Conservation (phyloP, 495 filamentous ascomycete species). For the Rhypophila decipiens region DNA sequence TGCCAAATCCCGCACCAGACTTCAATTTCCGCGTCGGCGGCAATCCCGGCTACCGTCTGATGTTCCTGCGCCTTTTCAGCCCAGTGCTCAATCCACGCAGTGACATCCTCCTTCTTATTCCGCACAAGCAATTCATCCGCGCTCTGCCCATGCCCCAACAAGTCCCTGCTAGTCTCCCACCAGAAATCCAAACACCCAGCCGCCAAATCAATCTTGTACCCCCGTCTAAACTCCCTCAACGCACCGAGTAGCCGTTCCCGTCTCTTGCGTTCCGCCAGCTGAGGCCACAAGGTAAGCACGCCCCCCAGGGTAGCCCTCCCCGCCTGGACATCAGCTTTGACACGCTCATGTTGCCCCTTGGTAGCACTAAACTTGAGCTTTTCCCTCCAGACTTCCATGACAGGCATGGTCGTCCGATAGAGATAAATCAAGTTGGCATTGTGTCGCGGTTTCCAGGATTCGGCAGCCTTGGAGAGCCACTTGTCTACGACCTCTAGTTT, state of each 20-base stretch:
- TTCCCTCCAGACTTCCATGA: constrained; percentile 20
- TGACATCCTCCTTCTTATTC: constrained; percentile 18
- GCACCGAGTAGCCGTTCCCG: constrained; percentile 19
- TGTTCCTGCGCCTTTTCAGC: constrained; percentile 4
- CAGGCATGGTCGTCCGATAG: constrained; percentile 20
- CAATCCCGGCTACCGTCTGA: constrained; percentile 11
- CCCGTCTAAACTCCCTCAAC: constrained; percentile 18
- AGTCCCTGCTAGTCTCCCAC: constrained; percentile 11
- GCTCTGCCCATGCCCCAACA: constrained; percentile 7
- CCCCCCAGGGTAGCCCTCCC: constrained; percentile 6
- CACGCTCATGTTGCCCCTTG: constrained; percentile 3
- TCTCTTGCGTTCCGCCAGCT: constrained; percentile 11
- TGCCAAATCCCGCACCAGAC: constrained; percentile 16
- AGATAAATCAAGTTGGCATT: constrained; percentile 22
- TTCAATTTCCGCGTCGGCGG: constrained; percentile 23
- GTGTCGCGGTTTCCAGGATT: constrained; percentile 11
- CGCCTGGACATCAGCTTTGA: constrained; percentile 9
- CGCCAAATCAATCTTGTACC: constrained; percentile 23
- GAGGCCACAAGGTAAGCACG: constrained; percentile 22
- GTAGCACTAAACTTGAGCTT: constrained; percentile 1
- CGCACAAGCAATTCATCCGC: constrained; percentile 14
- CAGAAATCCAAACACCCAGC: constrained; percentile 14
- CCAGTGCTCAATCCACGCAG: constrained; percentile 21
- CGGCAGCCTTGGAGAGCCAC: constrained; percentile 13
- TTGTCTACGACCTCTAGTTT: constrained; percentile 10